Conservation (phyloP, 2,329 filamentous ascomycete species). For the Trichoderma sp. region DNA sequence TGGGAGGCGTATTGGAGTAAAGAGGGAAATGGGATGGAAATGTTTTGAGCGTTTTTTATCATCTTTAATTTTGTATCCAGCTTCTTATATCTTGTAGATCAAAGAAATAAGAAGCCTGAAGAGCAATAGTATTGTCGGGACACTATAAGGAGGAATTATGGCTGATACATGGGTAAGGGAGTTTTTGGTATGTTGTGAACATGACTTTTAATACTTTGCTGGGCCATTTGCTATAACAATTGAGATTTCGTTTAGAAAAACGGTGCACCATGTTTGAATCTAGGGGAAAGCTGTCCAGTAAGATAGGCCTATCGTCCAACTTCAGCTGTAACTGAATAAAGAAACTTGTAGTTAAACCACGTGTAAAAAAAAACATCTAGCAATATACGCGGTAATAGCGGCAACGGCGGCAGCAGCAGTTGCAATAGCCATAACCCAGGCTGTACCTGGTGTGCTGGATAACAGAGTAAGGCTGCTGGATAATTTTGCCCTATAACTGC, state of each 20-base stretch:
- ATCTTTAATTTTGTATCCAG: constrained; percentile 28
- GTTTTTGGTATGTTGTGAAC: constrained; percentile 1
- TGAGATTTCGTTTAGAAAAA: neutral
- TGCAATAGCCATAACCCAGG: too few relatives aligned
- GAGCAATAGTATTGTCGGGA: neutral
- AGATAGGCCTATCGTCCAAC: too few relatives aligned
- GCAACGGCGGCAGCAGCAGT: too few relatives aligned
- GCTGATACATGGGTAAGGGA: constrained; percentile 1
- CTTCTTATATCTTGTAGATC: constrained; percentile 29
- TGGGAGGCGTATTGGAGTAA: constrained; percentile 35
- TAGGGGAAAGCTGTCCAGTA: too few relatives aligned
- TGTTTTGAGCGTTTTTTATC: constrained; percentile 4
- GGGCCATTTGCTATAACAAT: neutral
- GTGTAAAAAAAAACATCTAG: too few relatives aligned
- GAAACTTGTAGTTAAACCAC: too few relatives aligned
- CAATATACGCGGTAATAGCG: too few relatives aligned
- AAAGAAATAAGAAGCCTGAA: neutral
- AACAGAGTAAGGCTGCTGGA: too few relatives aligned
- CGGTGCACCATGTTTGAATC: neutral
- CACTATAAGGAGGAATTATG: neutral
- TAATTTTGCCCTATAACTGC: neutral
- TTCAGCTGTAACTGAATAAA: too few relatives aligned
- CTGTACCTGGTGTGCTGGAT: too few relatives aligned
- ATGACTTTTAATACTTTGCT: neutral
- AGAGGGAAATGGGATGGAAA: constrained; percentile 29